Conservation (phyloP, 140 eudicot species). For the Erigeron philadelphicus region DNA sequence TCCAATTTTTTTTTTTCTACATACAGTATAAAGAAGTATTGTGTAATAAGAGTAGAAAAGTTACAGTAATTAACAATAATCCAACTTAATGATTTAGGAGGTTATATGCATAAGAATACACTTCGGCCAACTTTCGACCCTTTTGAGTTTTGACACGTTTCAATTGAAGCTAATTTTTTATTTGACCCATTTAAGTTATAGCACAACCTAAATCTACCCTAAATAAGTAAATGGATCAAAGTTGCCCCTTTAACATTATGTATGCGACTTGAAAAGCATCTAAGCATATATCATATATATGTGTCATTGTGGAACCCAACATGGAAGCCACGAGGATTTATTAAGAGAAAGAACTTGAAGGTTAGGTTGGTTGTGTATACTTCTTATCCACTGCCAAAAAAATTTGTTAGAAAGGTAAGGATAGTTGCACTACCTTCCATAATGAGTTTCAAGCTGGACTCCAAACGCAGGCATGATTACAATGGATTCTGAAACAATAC, state of each 20-base stretch:
- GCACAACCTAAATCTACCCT: not conserved
- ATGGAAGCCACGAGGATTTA: slow-evolving; percentile 1
- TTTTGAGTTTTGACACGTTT: not conserved
- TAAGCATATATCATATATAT: not conserved
- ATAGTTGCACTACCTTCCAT: slow-evolving; percentile 53
- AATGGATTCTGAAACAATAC: slow-evolving; percentile 59
- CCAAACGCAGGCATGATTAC: slow-evolving; percentile 70
- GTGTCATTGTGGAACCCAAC: not conserved
- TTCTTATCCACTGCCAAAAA: not conserved
- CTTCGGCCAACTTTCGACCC: not conserved
- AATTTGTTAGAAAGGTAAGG: slow-evolving; percentile 3
- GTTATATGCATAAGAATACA: slow-evolving; percentile 1
- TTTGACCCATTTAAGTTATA: not conserved
- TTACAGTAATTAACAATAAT: not conserved
- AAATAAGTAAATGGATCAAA: not conserved
- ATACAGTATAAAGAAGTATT: not conserved
- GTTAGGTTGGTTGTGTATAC: not conserved
- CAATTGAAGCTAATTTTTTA: not conserved
- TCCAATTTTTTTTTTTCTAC: not conserved
- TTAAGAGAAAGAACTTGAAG: not conserved
- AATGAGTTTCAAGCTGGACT: slow-evolving; percentile 83
- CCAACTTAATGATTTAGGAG: not conserved
- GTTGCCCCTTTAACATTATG: not conserved
- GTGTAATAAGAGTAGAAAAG: not conserved
- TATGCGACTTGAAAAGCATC: slow-evolving; percentile 12